phyloP scores from a whole-genome alignment of 2,329 filamentous ascomycete species.

The Colletotrichum gloeosporioides region DNA sequence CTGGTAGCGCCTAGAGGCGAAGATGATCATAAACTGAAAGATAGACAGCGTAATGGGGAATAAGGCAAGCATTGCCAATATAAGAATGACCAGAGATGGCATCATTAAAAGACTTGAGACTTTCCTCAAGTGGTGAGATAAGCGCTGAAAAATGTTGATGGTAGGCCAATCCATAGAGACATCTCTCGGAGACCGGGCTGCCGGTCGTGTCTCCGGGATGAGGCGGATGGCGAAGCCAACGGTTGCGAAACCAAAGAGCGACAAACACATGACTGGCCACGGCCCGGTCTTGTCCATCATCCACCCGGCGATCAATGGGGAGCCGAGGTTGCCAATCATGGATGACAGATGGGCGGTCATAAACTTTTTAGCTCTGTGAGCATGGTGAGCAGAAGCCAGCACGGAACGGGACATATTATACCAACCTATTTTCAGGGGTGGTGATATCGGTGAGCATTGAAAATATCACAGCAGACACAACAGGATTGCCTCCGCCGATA shows the following conservation, averaged over 20 bases:
- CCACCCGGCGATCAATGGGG: constrained; percentile 38
- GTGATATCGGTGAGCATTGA: constrained; percentile 43
- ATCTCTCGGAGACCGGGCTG: not conserved
- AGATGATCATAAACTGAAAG: constrained; percentile 27
- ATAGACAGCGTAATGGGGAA: not conserved
- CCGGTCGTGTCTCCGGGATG: not conserved
- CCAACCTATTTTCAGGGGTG: constrained; percentile 29
- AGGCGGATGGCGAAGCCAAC: not conserved
- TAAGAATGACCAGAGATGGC: constrained; percentile 28
- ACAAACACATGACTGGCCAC: constrained; percentile 26
- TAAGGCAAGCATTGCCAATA: constrained; percentile 24
- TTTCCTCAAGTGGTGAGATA: not conserved
- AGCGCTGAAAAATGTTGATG: not conserved
- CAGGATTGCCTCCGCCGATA: constrained; percentile 40
- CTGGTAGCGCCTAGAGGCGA: constrained; percentile 33
- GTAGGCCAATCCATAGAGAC: not conserved
- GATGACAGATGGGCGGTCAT: constrained; percentile 33
- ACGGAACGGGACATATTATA: not conserved
- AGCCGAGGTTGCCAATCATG: constrained; percentile 38
- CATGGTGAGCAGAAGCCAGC: not conserved
- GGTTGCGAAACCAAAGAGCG: not conserved
- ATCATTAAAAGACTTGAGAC: not conserved
- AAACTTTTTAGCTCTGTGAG: constrained; percentile 38
- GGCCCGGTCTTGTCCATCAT: constrained; percentile 38
- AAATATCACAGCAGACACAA: constrained; percentile 33